Conservation (phyloP, 495 filamentous ascomycete genomes). For the Astrothelium macrocarpum region DNA sequence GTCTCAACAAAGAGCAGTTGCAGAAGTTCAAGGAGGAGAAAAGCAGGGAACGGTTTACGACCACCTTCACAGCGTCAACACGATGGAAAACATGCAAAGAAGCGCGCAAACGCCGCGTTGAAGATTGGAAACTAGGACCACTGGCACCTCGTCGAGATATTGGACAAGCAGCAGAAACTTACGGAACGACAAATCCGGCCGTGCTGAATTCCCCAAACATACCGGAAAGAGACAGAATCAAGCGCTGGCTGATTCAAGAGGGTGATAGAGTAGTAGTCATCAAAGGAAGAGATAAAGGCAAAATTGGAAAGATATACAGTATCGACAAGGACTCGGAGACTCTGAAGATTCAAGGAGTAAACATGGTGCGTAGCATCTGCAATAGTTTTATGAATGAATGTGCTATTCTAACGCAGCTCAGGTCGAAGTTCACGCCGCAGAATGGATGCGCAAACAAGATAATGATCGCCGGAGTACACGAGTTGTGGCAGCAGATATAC, state of each 20-base stretch:
- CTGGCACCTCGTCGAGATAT: constrained; percentile 65
- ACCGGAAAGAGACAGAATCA: constrained; percentile 40
- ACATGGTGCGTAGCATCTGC: constrained; percentile 42
- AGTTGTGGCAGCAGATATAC: constrained; percentile 42
- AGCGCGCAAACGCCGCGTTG: constrained; percentile 37
- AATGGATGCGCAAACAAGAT: constrained; percentile 40
- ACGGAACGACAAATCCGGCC: constrained; percentile 42
- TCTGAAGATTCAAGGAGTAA: constrained; percentile 53
- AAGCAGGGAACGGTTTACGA: constrained; percentile 16
- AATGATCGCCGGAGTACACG: constrained; percentile 36
- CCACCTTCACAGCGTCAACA: background rate
- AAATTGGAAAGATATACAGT: constrained; percentile 58
- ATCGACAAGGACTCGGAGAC: constrained; percentile 49
- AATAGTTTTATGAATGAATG: background rate
- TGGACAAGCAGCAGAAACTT: constrained; percentile 37
- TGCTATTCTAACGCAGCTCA: constrained; percentile 24
- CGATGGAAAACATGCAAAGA: constrained; percentile 12
- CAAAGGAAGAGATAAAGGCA: constrained; percentile 66
- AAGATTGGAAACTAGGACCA: constrained; percentile 69
- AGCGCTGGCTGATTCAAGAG: constrained; percentile 39
- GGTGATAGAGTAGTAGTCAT: constrained; percentile 72
- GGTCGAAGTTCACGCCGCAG: constrained; percentile 50
- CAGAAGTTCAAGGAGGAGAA: constrained; percentile 5
- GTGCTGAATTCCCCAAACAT: constrained; percentile 33
- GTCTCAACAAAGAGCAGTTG: background rate